Evolutionary conservation across 2,329 filamentous ascomycete species (phyloP), one percentile per base, ranked within the genome.

Genomic region (Cadophora malorum): DNA sequence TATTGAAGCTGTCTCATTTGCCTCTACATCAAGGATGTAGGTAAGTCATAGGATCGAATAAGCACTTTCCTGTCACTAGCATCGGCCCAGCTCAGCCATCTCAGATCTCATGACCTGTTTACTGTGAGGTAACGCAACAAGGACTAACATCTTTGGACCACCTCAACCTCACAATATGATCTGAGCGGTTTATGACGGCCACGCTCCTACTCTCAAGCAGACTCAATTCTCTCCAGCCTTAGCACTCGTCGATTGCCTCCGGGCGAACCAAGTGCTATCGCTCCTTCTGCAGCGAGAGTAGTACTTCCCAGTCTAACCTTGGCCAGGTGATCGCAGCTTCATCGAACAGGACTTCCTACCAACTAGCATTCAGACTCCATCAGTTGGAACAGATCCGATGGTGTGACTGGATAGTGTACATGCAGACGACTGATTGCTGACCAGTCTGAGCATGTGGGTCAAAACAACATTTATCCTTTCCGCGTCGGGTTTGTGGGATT

Each of bases 81-180:
- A n/a, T 19, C 52, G n/a, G 28, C n/a, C 53, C 16, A 35, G 53
- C 53, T 56, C 52, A 33, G 52, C 52, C 28, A 25, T 56, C 53
- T 56, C 53, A 56, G 12, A 31, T 33, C 12, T 56, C 53, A 56
- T 19, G 4, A 19, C 2, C n/a, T 21, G 19, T 21, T 49, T 49
- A 5, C 45, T n/a, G n/a, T n/a, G n/a, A 47, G 45, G 4, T n/a
- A 21, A 21, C 2, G 19, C n/a, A 21, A 19, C 19, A 49, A 21
- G n/a, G 6, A 49, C 45, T 21, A 49, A 49, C 1, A 21, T 7
- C 45, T 49, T 1, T 10, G 21, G 19, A 49, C 6, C 45, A 49
- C n/a, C 5, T 21, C 19, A 49, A 21, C 5, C 45, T 21, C 45
- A 21, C 45, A 49, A 21, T 4, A 49, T 19, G 45, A 49, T 21